phyloP scores from a whole-genome alignment of 192 early-diverging fungal species.

The Backusella tuberculispora region DNA sequence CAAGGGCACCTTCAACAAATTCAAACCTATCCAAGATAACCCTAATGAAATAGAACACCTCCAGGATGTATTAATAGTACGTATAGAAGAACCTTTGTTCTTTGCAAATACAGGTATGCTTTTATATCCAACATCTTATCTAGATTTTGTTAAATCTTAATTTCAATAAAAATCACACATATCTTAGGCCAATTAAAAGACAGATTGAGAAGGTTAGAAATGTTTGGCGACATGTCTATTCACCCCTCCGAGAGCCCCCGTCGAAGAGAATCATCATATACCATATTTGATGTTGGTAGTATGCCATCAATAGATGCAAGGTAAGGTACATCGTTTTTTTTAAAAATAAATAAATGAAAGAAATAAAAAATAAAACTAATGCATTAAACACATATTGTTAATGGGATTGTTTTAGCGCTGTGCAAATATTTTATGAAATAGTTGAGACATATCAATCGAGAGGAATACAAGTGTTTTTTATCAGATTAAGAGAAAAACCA shows the following conservation, averaged over 20 bases:
- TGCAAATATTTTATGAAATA: slow-evolving; percentile 86
- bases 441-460: slow-evolving; percentile 84
- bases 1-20: slow-evolving; percentile 59
- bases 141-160: slow-evolving; percentile 1
- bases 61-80: slow-evolving; percentile 83
- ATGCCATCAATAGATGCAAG: slow-evolving; percentile 90
- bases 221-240: slow-evolving; percentile 90
- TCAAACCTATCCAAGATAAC: slow-evolving; percentile 65
- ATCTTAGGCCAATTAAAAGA: slow-evolving; percentile 87
- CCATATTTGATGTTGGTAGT: slow-evolving; percentile 91
- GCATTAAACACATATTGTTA: background rate
- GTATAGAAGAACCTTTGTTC: slow-evolving; percentile 90
- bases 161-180: background rate
- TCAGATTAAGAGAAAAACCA: slow-evolving; percentile 74
- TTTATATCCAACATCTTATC: slow-evolving; percentile 1
- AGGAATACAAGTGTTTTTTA: slow-evolving; percentile 87
- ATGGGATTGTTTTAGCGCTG: slow-evolving; percentile 12
- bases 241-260: slow-evolving; percentile 93
- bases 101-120: slow-evolving; percentile 86
- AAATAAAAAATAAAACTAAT: no score
- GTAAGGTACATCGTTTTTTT: background rate
- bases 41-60: slow-evolving; percentile 68
- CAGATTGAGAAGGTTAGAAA: slow-evolving; percentile 87
- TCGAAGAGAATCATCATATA: slow-evolving; percentile 63
- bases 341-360: no score